Base-by-base conservation (phyloP, 345 rosid genomes). In the Euclidium syriacum region DNA sequence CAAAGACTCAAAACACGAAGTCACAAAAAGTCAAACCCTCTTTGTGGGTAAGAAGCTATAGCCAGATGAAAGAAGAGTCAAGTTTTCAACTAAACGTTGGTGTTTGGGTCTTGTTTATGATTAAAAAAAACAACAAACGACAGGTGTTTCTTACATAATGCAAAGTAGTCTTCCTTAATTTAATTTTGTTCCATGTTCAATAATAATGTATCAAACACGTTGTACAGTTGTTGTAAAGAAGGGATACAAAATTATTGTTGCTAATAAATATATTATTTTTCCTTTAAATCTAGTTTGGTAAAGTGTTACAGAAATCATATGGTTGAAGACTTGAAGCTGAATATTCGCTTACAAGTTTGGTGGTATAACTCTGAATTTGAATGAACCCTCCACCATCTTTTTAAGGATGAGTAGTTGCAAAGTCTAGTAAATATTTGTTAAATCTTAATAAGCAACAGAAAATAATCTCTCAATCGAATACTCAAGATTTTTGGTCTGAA, bases 361-460 rank as follows among this genome's bases (percentile, higher is more conserved):
- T 67, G 40, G 47, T 48, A 64, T 12, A n/a, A 33, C 22, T 26
- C 38, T 43, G 7, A 32, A 42, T 15, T 20, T 20, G 23, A 52
- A 63, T 58, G 64, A 29, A 59, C 52, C n/a, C 52, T 4, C 56
- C 71, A 66, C 49, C 64, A 42, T 35, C 44, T 3, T 52, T 41
- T 10, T 52, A 7, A 20, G 50, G 52, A 62, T 7, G 43, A 25
- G 62, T 54, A 54, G 11, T 29, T 33, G 44, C 62, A 65, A 65
- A 54, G 54, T 42, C 36, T 65, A 32, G 35, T 44, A 6, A 22
- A 0, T 62, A 16, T 17, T 10, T 51, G 6, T 29, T 2, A 30
- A 29, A 51, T 5, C 11, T 32, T 8, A 8, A 32, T 32, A 7
- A 32, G 11, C 10, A 32, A 32, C 11, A 29, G n/a, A n/a, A n/a